Base-by-base conservation (phyloP, 2,329 filamentous ascomycete genomes). In the Emmonsiellopsis sp. region DNA sequence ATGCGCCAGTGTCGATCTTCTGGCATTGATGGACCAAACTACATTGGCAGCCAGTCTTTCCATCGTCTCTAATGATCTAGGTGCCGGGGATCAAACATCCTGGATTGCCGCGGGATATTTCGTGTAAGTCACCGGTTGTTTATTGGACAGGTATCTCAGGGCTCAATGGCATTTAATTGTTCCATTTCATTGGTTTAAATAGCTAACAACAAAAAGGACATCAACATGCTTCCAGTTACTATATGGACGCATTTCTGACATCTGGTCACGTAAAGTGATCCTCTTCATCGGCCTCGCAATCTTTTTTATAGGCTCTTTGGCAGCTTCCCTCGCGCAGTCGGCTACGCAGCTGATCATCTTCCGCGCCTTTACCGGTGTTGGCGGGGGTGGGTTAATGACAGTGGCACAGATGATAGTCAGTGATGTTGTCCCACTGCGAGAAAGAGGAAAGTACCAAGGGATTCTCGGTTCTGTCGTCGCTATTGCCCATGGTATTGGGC, bases 171-270 rank as follows among this genome's bases (percentile, higher is more conserved):
- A 26, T 26, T 26, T 26, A 26, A 5, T 26, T 5, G 20, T 26
- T 26, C 20, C 5, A 26, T 26, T 26, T 87, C 54, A 86, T 83
- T 81, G 87, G 66, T 87, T 87, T 84, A 84, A 84, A 9, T 86
- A 88, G 6, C 86, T 83, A 3, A 88, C 85, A 0, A 79, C 83
- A 1, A 56, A 85, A 45, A 77, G 90, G 34, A 89, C 87, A 1
- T 86, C 82, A 8, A 84, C 82, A 0, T 78, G 77, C 10, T 85
- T 84, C 60, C 81, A 84, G 62, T 78, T 84, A 49, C 70, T 86
- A 2, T 84, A 85, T 63, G 82, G 82, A 20, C 74, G 80, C 0
- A 63, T 83, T 7, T 82, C 80, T 0, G 81, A 84, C 61, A 77
- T 84, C 7, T 76, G 82, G 55, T 80, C 80, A 13, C 74, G 82